Evolutionary conservation across 345 rosid species (phyloP).

Genomic region (Melaleuca quinquenervia): DNA sequence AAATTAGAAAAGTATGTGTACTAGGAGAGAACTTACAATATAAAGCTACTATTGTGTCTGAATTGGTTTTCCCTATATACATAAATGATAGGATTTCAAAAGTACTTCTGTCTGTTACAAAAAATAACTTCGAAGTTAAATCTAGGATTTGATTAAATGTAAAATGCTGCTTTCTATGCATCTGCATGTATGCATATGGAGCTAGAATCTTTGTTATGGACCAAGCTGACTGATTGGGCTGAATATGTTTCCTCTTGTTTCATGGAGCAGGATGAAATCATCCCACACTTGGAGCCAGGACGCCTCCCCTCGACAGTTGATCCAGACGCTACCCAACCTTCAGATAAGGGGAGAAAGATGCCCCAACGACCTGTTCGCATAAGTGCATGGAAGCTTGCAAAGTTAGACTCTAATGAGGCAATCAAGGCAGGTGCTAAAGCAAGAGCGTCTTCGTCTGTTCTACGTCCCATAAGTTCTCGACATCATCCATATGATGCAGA

Average conservation of each 20-base stretch:
- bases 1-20: background rate
- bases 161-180: background rate
- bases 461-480: constrained; percentile 50
- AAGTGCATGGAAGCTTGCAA: constrained; percentile 92
- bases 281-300: constrained; percentile 85
- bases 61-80: background rate
- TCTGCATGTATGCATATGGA: background rate
- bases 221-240: background rate
- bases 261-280: constrained; percentile 65
- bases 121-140: background rate
- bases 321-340: constrained; percentile 37
- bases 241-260: background rate
- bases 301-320: constrained; percentile 70
- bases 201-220: background rate
- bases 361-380: constrained; percentile 73
- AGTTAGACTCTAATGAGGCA: constrained; percentile 73
- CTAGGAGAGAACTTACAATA: background rate
- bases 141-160: background rate
- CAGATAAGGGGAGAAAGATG: constrained; percentile 42
- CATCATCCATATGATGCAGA: constrained; percentile 45
- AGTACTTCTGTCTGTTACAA: background rate
- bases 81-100: background rate
- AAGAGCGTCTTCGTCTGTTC: constrained; percentile 82
- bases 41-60: background rate
- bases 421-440: constrained; percentile 83